Conservation (phyloP, 176 grass and related monocot species). For the Rhynchospora pubera region DNA sequence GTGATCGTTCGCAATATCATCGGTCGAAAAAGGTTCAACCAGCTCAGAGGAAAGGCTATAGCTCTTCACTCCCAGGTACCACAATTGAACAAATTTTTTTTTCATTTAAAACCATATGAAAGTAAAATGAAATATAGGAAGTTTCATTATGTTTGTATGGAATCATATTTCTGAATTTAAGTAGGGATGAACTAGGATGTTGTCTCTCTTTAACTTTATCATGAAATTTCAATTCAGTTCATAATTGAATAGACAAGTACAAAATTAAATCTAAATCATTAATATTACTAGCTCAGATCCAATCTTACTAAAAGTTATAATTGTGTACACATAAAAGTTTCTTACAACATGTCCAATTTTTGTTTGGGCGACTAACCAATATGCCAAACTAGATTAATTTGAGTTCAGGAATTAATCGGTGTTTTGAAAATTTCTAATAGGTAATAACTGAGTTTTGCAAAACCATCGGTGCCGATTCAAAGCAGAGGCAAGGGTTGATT, state of each 20-base stretch:
- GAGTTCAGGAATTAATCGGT: not conserved
- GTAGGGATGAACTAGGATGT: not conserved
- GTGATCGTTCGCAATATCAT: conserved; percentile 67
- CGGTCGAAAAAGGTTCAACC: conserved; percentile 82
- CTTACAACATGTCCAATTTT: not conserved
- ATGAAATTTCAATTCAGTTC: not conserved
- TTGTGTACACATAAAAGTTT: not conserved
- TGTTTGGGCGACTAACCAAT: not conserved
- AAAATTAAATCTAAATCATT: not conserved
- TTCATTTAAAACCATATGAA: not conserved
- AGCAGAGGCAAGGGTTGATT: conserved; percentile 93
- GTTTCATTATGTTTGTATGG: not conserved
- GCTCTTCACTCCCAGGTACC: conserved; percentile 91
- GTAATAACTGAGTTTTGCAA: conserved; percentile 98
- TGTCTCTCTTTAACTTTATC: too few species aligned
- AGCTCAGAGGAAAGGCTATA: conserved; percentile 92
- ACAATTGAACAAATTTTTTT: not conserved
- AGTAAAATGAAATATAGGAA: too few species aligned
- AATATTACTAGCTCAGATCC: not conserved
- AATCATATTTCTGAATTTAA: not conserved
- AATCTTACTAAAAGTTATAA: not conserved
- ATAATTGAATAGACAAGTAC: not conserved
- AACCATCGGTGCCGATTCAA: conserved; percentile 79
- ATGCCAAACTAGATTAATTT: not conserved
- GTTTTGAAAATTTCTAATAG: conserved; percentile 18